Base-by-base conservation (phyloP, 805 yeast genomes). In the Torulaspora microellipsoides region DNA sequence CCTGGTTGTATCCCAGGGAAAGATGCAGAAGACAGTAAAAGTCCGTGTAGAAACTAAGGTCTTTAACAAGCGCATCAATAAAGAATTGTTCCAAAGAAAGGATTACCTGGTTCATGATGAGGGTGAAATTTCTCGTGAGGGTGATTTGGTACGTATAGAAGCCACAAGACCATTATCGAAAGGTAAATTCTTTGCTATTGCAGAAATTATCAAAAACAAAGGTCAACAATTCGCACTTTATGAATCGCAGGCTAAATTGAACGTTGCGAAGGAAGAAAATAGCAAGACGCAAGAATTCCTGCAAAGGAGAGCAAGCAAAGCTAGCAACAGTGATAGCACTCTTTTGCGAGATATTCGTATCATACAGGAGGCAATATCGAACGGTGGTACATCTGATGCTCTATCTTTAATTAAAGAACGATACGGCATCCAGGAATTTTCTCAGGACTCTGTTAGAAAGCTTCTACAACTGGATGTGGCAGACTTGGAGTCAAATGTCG, bases 101-200 rank as follows among this genome's bases (percentile, higher is more conserved):
- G 95, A 87, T 59, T 89, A 78, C 64, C 69, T 91, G 47, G 97
- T 89, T 13, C 99, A 91, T 65, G 99, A 91, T 64, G 96, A 91
- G 69, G 88, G 86, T 25, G 82, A 86, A 59, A 75, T 88, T 40
- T 86, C 96, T 55, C 83, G 89, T 61, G 96, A 89, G 64, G 99
- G 99, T 35, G 99, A 91, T 69, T 72, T 91, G 49, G 98, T 93
- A 12, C 80, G 98, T 66, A 87, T 91, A 45, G 95, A 91, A 66
- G 78, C 87, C 29, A 83, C 89, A 30, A 83, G 96, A 51, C 95
- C 95, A 33, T 67, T 89, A 33, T 82, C 95, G 13, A 77, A 90
- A 13, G 73, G 82, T 47, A 91, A 91, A 66, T 78, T 76, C 48
- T 91, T 91, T 70, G 89, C 97, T 8, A 80, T 91, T 46, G 96